A percentile compares a stretch with the other conserved stretches of the same genome.
These are phyloP conservation scores for Ogataea methanolica DNA, from an alignment of 805 yeast genomes.

Conservation along the genomic window DNA sequence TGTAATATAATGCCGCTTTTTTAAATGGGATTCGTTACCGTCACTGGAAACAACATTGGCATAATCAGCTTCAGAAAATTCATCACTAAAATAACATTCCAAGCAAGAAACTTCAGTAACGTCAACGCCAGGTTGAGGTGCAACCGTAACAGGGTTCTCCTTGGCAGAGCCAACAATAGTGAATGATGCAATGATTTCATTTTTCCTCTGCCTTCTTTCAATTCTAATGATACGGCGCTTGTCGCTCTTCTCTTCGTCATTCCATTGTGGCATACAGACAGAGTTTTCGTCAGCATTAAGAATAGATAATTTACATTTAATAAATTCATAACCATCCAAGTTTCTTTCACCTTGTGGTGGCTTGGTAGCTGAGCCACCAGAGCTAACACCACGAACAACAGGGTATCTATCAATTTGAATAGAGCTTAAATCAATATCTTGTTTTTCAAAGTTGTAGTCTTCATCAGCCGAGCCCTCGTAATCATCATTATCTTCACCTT, in stretches of 20 bases:
- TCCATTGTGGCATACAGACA: conserved; percentile 51
- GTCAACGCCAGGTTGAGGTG: conserved; percentile 37
- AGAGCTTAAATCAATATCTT: conserved; percentile 8
- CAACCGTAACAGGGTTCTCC: conserved; percentile 38
- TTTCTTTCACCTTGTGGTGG: conserved; percentile 42
- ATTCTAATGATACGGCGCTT: conserved; percentile 54
- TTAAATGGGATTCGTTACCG: conserved; percentile 20
- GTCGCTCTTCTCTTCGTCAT: conserved; percentile 39
- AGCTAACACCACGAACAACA: conserved; percentile 51
- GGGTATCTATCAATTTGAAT: conserved; percentile 28
- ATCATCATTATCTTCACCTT: conserved; percentile 4
- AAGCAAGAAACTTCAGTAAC: conserved; percentile 59
- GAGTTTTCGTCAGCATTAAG: conserved; percentile 42
- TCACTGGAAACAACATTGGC: conserved; percentile 18
- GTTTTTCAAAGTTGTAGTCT: conserved; percentile 2
- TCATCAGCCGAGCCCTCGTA: background rate
- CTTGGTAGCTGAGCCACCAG: conserved; percentile 52
- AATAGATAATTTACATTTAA: conserved; percentile 46
- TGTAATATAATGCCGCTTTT: conserved; percentile 47
- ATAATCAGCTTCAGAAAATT: conserved; percentile 19
- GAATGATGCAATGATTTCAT: conserved; percentile 44
- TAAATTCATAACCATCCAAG: conserved; percentile 26
- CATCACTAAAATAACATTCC: conserved; percentile 34
- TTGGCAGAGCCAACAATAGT: conserved; percentile 48
- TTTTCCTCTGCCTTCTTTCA: conserved; percentile 48